These are phyloP conservation scores for Ophiosphaerella herpotricha DNA, from an alignment of 2,329 filamentous ascomycete species.

Conservation along the genomic window DNA sequence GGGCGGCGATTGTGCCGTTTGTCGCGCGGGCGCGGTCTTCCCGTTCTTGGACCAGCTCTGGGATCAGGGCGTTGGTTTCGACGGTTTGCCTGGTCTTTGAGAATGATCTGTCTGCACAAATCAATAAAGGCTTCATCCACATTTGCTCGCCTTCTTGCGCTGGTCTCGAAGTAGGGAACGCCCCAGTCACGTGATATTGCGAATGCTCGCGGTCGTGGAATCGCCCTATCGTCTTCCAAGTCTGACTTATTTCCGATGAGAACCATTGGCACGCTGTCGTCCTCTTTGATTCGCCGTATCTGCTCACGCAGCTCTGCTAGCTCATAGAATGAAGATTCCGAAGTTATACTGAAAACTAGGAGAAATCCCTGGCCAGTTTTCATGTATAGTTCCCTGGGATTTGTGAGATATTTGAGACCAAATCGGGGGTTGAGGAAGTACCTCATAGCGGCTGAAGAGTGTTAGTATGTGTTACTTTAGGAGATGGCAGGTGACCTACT, in stretches of 20 bases:
- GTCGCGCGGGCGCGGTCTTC: not conserved
- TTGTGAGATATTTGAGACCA: constrained; percentile 15
- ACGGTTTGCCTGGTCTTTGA: constrained; percentile 64
- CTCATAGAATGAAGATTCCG: constrained; percentile 79
- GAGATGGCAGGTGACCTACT: constrained; percentile 60
- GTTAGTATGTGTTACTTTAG: constrained; percentile 18
- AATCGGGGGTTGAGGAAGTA: constrained; percentile 25
- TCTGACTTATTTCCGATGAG: constrained; percentile 93
- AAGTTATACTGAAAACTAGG: constrained; percentile 90
- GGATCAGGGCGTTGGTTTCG: constrained; percentile 17
- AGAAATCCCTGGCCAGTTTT: constrained; percentile 91
- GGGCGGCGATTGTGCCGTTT: constrained; percentile 22
- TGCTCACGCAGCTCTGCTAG: constrained; percentile 82
- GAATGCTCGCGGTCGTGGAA: constrained; percentile 79
- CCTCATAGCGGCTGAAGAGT: constrained; percentile 40
- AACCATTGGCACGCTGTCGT: constrained; percentile 82
- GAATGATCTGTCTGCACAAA: constrained; percentile 80
- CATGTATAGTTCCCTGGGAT: constrained; percentile 63
- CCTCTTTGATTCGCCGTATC: constrained; percentile 89
- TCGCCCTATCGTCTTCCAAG: constrained; percentile 80
- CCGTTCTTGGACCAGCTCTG: constrained; percentile 9
- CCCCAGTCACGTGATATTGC: constrained; percentile 85
- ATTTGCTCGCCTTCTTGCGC: constrained; percentile 79
- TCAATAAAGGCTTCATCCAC: constrained; percentile 90
- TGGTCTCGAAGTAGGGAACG: constrained; percentile 89